Evolutionary conservation across 2,329 filamentous ascomycete genomes (phyloP).

Genomic region (Cryphonectria parasitica): DNA sequence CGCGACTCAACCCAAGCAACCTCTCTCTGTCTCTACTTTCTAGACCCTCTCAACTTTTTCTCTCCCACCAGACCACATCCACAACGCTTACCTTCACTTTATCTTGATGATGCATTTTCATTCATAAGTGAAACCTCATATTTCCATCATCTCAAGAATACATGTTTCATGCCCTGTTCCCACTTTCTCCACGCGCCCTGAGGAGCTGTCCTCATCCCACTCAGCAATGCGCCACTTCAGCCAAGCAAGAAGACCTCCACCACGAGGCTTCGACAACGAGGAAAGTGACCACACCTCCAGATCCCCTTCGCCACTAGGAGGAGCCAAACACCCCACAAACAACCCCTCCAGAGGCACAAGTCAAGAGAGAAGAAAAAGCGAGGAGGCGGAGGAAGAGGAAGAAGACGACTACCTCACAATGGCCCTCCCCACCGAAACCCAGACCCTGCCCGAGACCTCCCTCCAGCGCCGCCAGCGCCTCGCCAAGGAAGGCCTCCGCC

Average conservation of each 20-base stretch:
- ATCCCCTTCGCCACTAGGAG: neutral
- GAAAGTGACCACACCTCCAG: neutral
- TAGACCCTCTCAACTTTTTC: neutral
- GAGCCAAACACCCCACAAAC: no score
- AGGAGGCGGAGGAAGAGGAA: conserved; percentile 58
- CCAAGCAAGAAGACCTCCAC: conserved; percentile 11
- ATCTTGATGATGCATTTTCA: neutral
- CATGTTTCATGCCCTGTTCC: no score
- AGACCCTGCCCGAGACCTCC: conserved; percentile 51
- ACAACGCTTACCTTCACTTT: neutral
- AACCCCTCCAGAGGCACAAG: neutral
- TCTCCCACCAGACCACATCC: neutral
- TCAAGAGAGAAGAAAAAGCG: neutral
- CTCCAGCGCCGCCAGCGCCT: conserved; percentile 58
- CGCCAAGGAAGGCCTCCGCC: conserved; percentile 68
- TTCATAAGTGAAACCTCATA: neutral
- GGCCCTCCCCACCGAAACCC: conserved; percentile 72
- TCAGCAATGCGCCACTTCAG: conserved; percentile 20
- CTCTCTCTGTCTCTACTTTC: neutral
- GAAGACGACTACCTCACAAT: conserved; percentile 98
- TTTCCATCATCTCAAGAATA: neutral
- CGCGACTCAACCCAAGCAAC: neutral
- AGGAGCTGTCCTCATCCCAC: neutral
- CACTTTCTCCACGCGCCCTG: neutral
- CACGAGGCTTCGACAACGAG: neutral